These are phyloP conservation scores for Aspergillus asperescens DNA, from an alignment of 495 filamentous ascomycete genomes.

Conservation along the genomic window DNA sequence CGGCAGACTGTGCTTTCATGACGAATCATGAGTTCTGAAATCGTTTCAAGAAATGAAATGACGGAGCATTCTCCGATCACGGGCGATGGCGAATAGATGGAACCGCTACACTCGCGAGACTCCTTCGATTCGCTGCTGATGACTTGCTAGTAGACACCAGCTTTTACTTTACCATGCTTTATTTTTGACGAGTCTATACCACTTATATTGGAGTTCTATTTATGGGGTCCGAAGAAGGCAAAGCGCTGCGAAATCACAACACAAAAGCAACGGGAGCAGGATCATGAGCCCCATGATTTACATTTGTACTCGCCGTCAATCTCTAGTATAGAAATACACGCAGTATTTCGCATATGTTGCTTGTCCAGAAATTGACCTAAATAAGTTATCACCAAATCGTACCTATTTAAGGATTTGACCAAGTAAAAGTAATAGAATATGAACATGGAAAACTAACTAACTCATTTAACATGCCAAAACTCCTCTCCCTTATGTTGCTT, in stretches of 20 bases:
- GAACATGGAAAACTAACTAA: no score
- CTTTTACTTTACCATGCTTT: conserved; percentile 21
- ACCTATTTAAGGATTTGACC: no score
- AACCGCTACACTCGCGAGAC: conserved; percentile 2
- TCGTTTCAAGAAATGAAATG: conserved; percentile 14
- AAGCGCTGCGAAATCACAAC: conserved; percentile 2
- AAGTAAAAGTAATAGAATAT: no score
- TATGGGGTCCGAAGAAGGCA: conserved; percentile 6
- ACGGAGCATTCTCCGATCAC: conserved; percentile 17
- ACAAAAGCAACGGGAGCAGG: conserved; percentile 8
- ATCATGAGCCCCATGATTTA: not conserved
- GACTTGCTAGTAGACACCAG: conserved; percentile 17
- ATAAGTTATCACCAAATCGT: no score
- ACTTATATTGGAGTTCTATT: conserved; percentile 22
- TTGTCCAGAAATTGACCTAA: not conserved
- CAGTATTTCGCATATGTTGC: not conserved
- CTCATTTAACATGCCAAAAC: no score
- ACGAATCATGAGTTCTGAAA: conserved; percentile 15
- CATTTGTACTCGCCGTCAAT: not conserved
- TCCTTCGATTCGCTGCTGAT: conserved; percentile 16
- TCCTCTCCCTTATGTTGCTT: no score
- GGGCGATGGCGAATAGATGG: conserved; percentile 14
- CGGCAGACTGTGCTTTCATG: conserved; percentile 8
- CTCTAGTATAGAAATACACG: not conserved
- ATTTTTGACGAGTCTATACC: conserved; percentile 28